A percentile compares a stretch with the other conserved stretches of the same genome.
Evolutionary conservation across 306 rosid genomes (phyloP).

Genomic region (Gleditsia sinensis): DNA sequence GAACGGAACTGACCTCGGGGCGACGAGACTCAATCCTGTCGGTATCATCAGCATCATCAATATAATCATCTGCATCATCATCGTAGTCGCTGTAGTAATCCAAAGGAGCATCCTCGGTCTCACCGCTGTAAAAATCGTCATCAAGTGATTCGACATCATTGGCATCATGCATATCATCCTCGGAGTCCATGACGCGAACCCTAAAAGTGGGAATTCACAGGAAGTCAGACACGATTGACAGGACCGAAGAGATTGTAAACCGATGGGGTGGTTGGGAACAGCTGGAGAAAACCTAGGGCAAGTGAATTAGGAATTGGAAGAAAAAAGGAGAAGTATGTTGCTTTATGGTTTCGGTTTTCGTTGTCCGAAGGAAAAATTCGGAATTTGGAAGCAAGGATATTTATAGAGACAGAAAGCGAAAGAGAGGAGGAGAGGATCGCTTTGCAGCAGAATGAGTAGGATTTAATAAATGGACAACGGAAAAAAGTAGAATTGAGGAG

Average conservation of each 20-base stretch:
- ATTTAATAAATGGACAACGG: neutral
- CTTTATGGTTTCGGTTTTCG: slow-evolving; percentile 26
- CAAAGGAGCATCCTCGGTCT: slow-evolving; percentile 55
- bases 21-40: slow-evolving; percentile 59
- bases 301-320: slow-evolving; percentile 17
- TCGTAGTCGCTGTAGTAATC: slow-evolving; percentile 60
- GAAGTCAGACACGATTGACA: neutral
- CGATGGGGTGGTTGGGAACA: neutral
- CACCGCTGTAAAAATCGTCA: slow-evolving; percentile 86
- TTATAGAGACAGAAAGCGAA: neutral
- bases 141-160: slow-evolving; percentile 69
- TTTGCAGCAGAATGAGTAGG: neutral
- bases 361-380: slow-evolving; percentile 16
- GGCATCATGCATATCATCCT: slow-evolving; percentile 90
- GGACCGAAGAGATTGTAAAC: neutral
- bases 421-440: neutral
- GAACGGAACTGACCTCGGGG: slow-evolving; percentile 57
- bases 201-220: slow-evolving; percentile 13
- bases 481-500: neutral
- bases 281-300: slow-evolving; percentile 30
- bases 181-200: slow-evolving; percentile 69
- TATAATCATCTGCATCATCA: slow-evolving; percentile 58
- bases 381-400: neutral
- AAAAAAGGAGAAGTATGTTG: slow-evolving; percentile 11
- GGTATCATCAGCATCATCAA: slow-evolving; percentile 54